Evolutionary conservation across 106 monocot species (phyloP), one percentile per base, ranked within the genome.

Genomic region (Allium cepa): DNA sequence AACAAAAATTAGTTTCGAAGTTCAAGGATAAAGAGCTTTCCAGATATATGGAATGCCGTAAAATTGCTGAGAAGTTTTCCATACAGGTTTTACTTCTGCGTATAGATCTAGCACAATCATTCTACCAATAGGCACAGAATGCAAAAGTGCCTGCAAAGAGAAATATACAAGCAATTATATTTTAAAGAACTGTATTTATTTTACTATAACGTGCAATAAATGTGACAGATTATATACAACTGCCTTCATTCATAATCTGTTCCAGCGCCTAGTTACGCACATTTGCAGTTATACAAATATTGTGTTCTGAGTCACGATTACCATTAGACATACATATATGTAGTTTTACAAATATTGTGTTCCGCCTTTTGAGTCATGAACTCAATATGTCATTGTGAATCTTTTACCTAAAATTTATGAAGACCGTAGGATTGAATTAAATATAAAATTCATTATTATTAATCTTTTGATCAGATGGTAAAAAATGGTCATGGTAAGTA

Each of bases 51-150:
- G 84, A 62, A 81, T 70, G 48, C 77, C 77, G 62, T 80, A 84
- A 49, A 84, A 84, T 66, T 84, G 84, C 50, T 81, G 74, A 71
- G 84, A 84, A 62, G 70, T 80, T 62, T 53, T 57, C 84, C 84
- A 84, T 68, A 84, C 55, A 47, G 84, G 84, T 56, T 84, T 84
- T 10, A 84, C 84, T 84, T 84, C 84, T 47, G 84, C 84, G 75
- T 72, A 84, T 56, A 84, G 71, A 67, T 84, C 84, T 45, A 84
- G 71, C 62, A 84, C 84, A 67, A 84, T 71, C 73, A 84, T 47
- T 73, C 67, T 57, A 56, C 84, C 84, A 63, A 84, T 52, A 51
- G 80, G 77, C 67, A 84, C 77, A 76, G 84, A 80, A 77, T 80
- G 84, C 77, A 84, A 51, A 11, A 84, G 77, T 28, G 80, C 84